Conservation (phyloP, 2,329 filamentous ascomycete genomes). For the Fusarium tricinctum region DNA sequence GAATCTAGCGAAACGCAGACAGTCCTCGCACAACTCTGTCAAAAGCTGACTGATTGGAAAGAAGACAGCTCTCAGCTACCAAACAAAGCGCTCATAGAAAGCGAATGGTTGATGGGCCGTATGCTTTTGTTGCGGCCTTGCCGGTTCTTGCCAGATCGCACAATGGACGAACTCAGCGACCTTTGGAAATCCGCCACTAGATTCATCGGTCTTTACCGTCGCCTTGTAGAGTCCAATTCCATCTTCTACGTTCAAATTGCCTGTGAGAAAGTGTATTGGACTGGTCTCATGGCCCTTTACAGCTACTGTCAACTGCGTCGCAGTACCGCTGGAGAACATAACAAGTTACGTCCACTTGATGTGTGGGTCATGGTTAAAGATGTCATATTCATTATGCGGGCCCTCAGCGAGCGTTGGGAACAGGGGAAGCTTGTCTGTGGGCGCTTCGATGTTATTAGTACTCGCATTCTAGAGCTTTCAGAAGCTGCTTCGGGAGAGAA, state of each 20-base stretch:
- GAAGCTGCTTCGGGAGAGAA: rapidly evolving
- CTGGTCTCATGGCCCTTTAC: neutral
- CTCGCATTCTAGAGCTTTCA: neutral
- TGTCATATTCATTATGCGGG: slow-evolving; percentile 4
- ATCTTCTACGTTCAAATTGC: slow-evolving; percentile 26
- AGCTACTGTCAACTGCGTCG: neutral
- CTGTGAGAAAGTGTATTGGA: slow-evolving; percentile 21
- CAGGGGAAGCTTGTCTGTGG: slow-evolving; percentile 1
- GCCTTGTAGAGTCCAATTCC: slow-evolving; percentile 5
- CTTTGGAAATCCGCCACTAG: slow-evolving; percentile 10
- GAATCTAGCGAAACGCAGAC: rapidly evolving
- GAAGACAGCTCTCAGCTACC: slow-evolving; percentile 14
- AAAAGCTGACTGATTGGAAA: slow-evolving; percentile 8
- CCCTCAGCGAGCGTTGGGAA: slow-evolving; percentile 17
- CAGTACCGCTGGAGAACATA: rapidly evolving
- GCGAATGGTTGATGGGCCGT: slow-evolving; percentile 25
- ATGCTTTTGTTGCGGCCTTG: slow-evolving; percentile 11
- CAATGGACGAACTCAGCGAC: neutral
- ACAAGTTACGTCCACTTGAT: neutral
- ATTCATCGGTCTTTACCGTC: slow-evolving; percentile 4
- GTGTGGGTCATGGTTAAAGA: slow-evolving; percentile 20
- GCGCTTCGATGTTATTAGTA: neutral
- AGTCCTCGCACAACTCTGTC: neutral
- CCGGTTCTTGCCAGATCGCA: neutral
- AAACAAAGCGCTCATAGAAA: slow-evolving; percentile 7